Conservation (phyloP, 495 filamentous ascomycete genomes). For the Daldinia concentrica region DNA sequence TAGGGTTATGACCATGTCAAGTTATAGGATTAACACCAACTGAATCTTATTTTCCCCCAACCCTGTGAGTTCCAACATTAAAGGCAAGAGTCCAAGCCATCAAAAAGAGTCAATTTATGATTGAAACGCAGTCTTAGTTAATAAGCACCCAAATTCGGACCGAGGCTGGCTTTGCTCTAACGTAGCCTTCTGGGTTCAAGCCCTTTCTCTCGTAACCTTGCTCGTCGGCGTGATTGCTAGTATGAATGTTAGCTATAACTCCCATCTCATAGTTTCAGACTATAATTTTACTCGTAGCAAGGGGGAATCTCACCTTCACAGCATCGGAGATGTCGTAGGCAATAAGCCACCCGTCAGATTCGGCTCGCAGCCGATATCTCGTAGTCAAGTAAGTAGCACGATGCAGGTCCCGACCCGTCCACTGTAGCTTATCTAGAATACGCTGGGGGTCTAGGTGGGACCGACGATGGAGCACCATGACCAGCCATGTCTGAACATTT, state of each 20-base stretch:
- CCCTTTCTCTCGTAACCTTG: conserved; percentile 10
- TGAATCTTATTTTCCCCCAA: not conserved
- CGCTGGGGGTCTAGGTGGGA: conserved; percentile 41
- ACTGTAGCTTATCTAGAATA: conserved; percentile 25
- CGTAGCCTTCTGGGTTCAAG: conserved; percentile 18
- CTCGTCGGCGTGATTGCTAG: conserved; percentile 33
- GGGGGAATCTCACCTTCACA: conserved; percentile 24
- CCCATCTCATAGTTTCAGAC: not conserved
- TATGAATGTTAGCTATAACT: not conserved
- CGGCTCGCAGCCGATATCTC: conserved; percentile 35
- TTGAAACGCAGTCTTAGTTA: not conserved
- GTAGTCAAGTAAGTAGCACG: conserved; percentile 37
- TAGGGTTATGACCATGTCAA: not conserved
- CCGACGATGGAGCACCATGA: conserved; percentile 38
- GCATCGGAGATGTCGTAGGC: conserved; percentile 44
- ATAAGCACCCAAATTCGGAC: not conserved
- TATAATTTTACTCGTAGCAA: too few species aligned
- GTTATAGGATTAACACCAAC: not conserved
- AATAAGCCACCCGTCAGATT: conserved; percentile 34
- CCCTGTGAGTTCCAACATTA: not conserved
- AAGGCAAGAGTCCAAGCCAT: not conserved
- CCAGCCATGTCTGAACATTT: conserved; percentile 38
- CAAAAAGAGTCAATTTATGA: not conserved
- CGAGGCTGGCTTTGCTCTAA: not conserved
- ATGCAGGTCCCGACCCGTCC: conserved; percentile 40